phyloP scores from a whole-genome alignment of 768 basidiomycete genomes.

The Boletellus ananas region DNA sequence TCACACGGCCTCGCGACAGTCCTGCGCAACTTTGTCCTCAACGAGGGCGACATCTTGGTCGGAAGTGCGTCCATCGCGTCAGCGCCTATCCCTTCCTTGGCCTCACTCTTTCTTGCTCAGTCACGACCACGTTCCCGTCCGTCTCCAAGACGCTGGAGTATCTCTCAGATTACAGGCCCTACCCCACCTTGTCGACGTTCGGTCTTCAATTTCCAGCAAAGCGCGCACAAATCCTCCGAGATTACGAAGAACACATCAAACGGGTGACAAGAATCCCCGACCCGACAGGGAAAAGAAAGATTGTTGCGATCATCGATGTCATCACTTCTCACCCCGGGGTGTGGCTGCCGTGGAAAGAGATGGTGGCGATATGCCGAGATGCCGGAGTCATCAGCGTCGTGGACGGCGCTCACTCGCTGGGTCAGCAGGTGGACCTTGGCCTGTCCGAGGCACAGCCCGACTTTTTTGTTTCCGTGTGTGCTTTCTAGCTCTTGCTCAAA shows the following conservation, averaged over 20 bases:
- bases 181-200: constrained; percentile 50
- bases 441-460: constrained; percentile 57
- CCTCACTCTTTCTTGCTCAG: constrained; percentile 29
- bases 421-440: constrained; percentile 63
- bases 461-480: constrained; percentile 71
- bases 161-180: constrained; percentile 51
- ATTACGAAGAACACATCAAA: constrained; percentile 40
- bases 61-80: constrained; percentile 26
- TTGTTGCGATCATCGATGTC: constrained; percentile 67
- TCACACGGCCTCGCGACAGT: constrained; percentile 53
- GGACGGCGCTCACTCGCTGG: constrained; percentile 78
- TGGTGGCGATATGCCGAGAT: constrained; percentile 61
- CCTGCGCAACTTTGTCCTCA: constrained; percentile 52
- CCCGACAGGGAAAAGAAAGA: constrained; percentile 35
- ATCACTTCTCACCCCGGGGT: constrained; percentile 63
- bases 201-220: constrained; percentile 52
- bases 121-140: constrained; percentile 55
- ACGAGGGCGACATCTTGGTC: constrained; percentile 60
- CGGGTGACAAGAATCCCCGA: constrained; percentile 23
- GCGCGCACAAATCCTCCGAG: constrained; percentile 49
- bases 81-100: not conserved
- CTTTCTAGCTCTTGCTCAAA: not conserved
- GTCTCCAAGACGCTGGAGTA: constrained; percentile 49
- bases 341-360: constrained; percentile 65
- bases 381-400: constrained; percentile 64